Base-by-base conservation (phyloP, 768 basidiomycete species). In the Mycena kentingensis region DNA sequence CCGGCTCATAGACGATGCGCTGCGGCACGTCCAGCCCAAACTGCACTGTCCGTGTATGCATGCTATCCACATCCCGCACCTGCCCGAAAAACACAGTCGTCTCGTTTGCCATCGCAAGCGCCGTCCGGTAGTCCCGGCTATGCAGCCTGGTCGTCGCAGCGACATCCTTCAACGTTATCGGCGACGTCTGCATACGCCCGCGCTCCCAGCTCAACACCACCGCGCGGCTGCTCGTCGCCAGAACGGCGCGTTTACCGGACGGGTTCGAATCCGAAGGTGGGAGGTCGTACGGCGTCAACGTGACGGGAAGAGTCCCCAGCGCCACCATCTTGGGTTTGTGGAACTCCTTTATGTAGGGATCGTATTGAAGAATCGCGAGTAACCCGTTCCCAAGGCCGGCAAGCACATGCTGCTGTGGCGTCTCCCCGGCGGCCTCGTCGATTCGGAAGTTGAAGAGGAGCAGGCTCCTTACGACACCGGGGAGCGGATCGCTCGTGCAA, bases 341-440 rank as follows among this genome's bases (percentile, higher is more conserved):
- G 11, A 55, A 22, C 43, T 59, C 63, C 31, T 78, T 61, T n/a
- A 63, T 52, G 36, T 67, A 67, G 7, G 67, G 69, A 55, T 78
- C 75, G 67, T 85, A 83, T 0, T 69, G 52, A 60, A 81, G 82
- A 11, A 80, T 73, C 4, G 81, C 78, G 24, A 93, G 72, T 15
- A 82, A 82, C 2, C 93, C 93, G 64, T 96, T 83, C 3, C 78
- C 82, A 10, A 93, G 73, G 3, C 93, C 93, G 16, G 81, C 81
- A 26, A 96, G 73, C 8, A 95, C 73, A 55, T 86, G 80, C 1
- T 82, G 61, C 63, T 77, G 68, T n/a, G n/a, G n/a, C n/a, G n/a
- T n/a, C n/a, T n/a, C n/a, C n/a, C n/a, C n/a, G 50, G 73, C 59
- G 66, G 77, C 57, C 35, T 57, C 36, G 25, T 63, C 75, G 58